Evolutionary conservation across 371 early-diverging fungal species (phyloP).

Genomic region (Fennellomyces sp.): DNA sequence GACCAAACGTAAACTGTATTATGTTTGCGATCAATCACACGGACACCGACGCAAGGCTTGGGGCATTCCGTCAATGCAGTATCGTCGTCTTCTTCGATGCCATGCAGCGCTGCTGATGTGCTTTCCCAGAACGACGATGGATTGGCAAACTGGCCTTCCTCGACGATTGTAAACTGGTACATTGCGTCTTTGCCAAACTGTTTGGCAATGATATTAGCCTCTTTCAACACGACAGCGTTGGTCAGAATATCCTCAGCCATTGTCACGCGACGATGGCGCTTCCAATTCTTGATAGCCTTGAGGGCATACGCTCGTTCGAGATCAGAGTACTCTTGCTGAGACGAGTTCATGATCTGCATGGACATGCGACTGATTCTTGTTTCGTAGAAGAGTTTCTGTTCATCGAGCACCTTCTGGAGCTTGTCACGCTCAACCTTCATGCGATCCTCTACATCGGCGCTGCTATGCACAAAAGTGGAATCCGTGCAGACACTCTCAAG

Average conservation of each 20-base stretch:
- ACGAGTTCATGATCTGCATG: slow-evolving; percentile 20
- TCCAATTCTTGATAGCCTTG: slow-evolving; percentile 61
- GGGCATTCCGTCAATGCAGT: slow-evolving; percentile 44
- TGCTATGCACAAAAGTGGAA: slow-evolving; percentile 27
- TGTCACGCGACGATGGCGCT: slow-evolving; percentile 63
- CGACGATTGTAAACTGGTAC: slow-evolving; percentile 81
- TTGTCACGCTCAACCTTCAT: slow-evolving; percentile 55
- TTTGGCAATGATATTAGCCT: slow-evolving; percentile 85
- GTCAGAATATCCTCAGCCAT: slow-evolving; percentile 77
- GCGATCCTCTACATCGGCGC: slow-evolving; percentile 50
- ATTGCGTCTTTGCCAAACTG: slow-evolving; percentile 78
- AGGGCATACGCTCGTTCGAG: slow-evolving; percentile 53
- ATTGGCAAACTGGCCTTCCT: slow-evolving; percentile 55
- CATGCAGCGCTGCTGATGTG: slow-evolving; percentile 43
- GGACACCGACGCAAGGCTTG: slow-evolving; percentile 69
- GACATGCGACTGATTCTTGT: slow-evolving; percentile 57
- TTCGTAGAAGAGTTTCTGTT: slow-evolving; percentile 61
- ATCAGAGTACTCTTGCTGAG: slow-evolving; percentile 36
- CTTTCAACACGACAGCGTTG: slow-evolving; percentile 77
- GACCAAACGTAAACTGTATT: slow-evolving; percentile 78
- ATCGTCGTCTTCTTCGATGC: slow-evolving; percentile 60
- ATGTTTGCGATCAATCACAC: slow-evolving; percentile 75
- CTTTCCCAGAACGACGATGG: slow-evolving; percentile 68
- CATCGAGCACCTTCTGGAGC: slow-evolving; percentile 48
- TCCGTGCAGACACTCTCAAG: slow-evolving; percentile 51